A percentile compares a stretch with the other conserved stretches of the same genome.
Evolutionary conservation across 805 yeast species (phyloP).

Genomic region (Kuraishia ogatae): DNA sequence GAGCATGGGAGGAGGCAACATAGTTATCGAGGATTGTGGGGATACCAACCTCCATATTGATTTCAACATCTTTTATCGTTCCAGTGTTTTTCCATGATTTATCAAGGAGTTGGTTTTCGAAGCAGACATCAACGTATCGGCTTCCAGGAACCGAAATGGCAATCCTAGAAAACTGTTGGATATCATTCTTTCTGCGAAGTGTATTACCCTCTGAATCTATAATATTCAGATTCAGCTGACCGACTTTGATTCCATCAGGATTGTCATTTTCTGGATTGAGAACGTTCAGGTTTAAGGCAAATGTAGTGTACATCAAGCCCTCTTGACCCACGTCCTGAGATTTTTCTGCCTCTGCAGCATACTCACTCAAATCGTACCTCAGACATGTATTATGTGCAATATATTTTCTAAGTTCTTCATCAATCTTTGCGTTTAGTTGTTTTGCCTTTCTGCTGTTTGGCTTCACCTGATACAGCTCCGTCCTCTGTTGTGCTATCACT

Average conservation of each 20-base stretch:
- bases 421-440: neutral
- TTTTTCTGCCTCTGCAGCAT: neutral
- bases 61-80: conserved; percentile 8
- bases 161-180: conserved; percentile 9
- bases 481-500: neutral
- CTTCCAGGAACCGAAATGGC: conserved; percentile 15
- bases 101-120: conserved; percentile 20
- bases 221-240: conserved; percentile 18
- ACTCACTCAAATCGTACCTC: conserved; percentile 1
- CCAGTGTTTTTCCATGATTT: conserved; percentile 19
- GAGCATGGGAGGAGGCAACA: conserved; percentile 10
- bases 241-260: conserved; percentile 10
- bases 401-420: neutral
- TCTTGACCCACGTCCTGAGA: neutral
- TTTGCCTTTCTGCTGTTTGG: neutral
- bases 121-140: conserved; percentile 19
- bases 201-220: conserved; percentile 18
- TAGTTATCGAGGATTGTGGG: conserved; percentile 14
- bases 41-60: conserved; percentile 17
- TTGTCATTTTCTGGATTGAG: conserved; percentile 1
- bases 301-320: neutral
- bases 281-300: neutral
- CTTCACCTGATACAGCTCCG: neutral
- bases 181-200: conserved; percentile 15
- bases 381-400: neutral